Evolutionary conservation across 768 basidiomycete species (phyloP).

Genomic region (Calocybe cyanea): DNA sequence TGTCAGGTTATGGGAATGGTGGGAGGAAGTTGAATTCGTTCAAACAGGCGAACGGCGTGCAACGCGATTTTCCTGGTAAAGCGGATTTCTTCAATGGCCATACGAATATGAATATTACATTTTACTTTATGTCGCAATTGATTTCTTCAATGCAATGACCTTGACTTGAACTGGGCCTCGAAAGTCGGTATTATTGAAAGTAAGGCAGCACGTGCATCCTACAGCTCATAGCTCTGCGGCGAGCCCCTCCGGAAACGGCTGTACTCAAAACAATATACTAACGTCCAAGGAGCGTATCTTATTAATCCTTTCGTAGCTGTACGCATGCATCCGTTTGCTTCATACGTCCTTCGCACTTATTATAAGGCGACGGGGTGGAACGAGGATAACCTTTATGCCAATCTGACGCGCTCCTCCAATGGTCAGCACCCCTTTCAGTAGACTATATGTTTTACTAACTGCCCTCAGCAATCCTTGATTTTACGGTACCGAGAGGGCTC

Average conservation of each 20-base stretch:
- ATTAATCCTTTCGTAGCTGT: neutral
- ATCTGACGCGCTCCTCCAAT: slow-evolving; percentile 84
- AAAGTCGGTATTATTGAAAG: no score
- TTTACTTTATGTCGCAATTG: no score
- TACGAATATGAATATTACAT: no score
- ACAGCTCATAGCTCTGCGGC: no score
- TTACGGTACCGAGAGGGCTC: slow-evolving; percentile 76
- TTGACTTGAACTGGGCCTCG: no score
- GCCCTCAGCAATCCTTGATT: slow-evolving; percentile 80
- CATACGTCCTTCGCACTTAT: slow-evolving; percentile 85
- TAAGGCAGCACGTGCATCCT: no score
- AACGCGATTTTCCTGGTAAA: slow-evolving; percentile 8
- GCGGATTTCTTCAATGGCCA: no score
- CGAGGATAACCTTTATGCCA: slow-evolving; percentile 90
- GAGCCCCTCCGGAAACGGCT: no score
- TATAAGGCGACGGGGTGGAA: slow-evolving; percentile 96
- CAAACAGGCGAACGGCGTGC: neutral
- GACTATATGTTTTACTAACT: neutral
- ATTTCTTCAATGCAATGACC: no score
- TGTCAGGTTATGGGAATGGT: slow-evolving; percentile 11
- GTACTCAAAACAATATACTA: no score
- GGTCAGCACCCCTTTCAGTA: slow-evolving; percentile 39
- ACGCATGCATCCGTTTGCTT: slow-evolving; percentile 80
- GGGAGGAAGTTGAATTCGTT: slow-evolving; percentile 8
- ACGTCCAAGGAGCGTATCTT: no score